Conservation (phyloP, 805 yeast species). For the Saturnispora saitoi region DNA sequence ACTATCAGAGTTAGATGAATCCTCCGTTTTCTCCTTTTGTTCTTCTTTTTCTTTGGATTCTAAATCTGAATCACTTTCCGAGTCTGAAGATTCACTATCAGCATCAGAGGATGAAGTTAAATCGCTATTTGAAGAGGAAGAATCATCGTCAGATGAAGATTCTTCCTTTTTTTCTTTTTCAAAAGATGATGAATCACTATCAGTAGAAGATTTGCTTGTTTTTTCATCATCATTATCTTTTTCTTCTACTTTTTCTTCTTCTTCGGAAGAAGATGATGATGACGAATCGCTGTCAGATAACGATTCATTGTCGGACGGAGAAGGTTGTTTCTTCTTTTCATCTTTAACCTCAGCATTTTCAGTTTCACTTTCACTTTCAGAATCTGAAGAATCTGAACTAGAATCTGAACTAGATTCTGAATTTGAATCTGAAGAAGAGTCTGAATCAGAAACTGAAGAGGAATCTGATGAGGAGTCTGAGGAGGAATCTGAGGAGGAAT, state of each 20-base stretch:
- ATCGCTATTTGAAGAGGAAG: too few species aligned
- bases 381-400: conserved; percentile 9
- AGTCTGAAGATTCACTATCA: conserved; percentile 9
- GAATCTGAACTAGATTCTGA: conserved; percentile 7
- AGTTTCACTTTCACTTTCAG: conserved; percentile 7
- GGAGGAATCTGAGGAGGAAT: conserved; percentile 3
- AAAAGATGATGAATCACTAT: too few species aligned
- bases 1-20: conserved; percentile 9
- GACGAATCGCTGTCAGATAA: too few species aligned
- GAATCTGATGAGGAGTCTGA: conserved; percentile 1
- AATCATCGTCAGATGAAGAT: too few species aligned
- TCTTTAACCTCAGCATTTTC: conserved; percentile 10
- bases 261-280: conserved; percentile 5
- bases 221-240: too few species aligned
- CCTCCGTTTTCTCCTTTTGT: conserved; percentile 7
- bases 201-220: too few species aligned
- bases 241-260: too few species aligned
- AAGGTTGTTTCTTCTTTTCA: conserved; percentile 10
- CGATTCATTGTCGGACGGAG: too few species aligned
- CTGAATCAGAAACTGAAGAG: conserved; percentile 14
- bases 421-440: conserved; percentile 3
- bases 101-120: too few species aligned
- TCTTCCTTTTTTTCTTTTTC: too few species aligned
- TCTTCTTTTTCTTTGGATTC: conserved; percentile 5
- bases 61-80: conserved; percentile 18